These are phyloP conservation scores for Sequoiadendron giganteum DNA, from an alignment of 75 land plant genomes.

Conservation along the genomic window DNA sequence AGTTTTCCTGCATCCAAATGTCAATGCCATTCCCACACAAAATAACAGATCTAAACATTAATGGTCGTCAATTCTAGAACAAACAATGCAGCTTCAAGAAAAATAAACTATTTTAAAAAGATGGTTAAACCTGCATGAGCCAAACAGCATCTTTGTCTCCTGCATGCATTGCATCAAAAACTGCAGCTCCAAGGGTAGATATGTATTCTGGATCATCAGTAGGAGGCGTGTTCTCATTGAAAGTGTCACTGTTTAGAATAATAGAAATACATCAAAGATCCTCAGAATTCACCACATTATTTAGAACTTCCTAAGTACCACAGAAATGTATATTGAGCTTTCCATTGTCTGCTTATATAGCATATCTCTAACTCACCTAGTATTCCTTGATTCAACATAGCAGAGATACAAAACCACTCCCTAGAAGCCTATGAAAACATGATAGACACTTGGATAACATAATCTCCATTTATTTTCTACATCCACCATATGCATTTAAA, in stretches of 20 bases:
- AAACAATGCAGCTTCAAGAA: not conserved
- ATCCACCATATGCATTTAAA: not conserved
- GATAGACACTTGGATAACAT: not conserved
- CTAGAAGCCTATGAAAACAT: not conserved
- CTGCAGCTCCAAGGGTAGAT: conserved; percentile 81
- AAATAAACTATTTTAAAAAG: not conserved
- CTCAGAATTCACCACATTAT: not conserved
- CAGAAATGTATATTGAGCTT: not conserved
- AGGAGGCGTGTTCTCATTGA: conserved; percentile 94
- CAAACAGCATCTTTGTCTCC: conserved; percentile 86
- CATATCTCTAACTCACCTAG: not conserved
- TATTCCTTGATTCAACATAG: not conserved
- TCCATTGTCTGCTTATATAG: not conserved
- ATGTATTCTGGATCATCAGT: conserved; percentile 82
- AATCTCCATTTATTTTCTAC: not conserved
- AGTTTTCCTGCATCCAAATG: not conserved
- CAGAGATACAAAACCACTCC: not conserved
- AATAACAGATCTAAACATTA: not conserved
- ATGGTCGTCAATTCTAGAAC: not conserved
- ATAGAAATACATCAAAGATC: not conserved
- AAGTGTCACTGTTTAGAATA: conserved; percentile 76
- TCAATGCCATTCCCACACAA: not conserved
- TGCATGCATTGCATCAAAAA: conserved; percentile 80
- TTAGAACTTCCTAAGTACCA: not conserved
- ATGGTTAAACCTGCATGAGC: conserved; percentile 84